phyloP scores from a whole-genome alignment of 2,329 filamentous ascomycete species.

The Epichloe amarillans region DNA sequence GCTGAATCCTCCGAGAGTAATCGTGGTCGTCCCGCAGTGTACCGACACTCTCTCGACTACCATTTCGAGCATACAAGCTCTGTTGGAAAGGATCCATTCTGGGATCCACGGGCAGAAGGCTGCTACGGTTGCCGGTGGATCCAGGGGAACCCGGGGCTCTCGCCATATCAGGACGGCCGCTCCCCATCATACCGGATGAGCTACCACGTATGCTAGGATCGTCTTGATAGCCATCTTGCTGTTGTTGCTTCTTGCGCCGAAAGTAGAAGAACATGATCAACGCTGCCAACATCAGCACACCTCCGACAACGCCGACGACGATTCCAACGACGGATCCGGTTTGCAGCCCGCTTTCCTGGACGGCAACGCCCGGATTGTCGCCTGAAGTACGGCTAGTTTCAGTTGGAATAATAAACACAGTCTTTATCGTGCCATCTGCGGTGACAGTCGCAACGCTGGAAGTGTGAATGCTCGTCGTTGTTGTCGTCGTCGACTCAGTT shows the following conservation, averaged over 20 bases:
- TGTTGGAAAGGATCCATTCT: slow-evolving; percentile 48
- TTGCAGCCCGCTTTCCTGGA: slow-evolving; percentile 19
- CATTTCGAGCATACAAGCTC: slow-evolving; percentile 42
- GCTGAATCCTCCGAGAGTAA: slow-evolving; percentile 47
- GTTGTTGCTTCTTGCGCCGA: slow-evolving; percentile 30
- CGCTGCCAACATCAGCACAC: slow-evolving; percentile 25
- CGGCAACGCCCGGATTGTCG: slow-evolving; percentile 6
- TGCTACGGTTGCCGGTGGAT: slow-evolving; percentile 35
- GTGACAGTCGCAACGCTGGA: slow-evolving; percentile 32
- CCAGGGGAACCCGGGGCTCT: slow-evolving; percentile 19
- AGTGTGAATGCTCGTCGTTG: slow-evolving; percentile 19
- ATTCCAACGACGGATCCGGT: slow-evolving; percentile 39
- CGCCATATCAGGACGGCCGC: slow-evolving; percentile 30
- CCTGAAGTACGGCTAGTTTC: slow-evolving; percentile 10
- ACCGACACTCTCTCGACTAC: slow-evolving; percentile 49
- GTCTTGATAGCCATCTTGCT: slow-evolving; percentile 28
- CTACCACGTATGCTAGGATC: slow-evolving; percentile 35
- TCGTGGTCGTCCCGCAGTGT: slow-evolving; percentile 53
- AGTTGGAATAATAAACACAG: slow-evolving; percentile 39
- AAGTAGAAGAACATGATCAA: slow-evolving; percentile 30
- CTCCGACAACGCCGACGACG: slow-evolving; percentile 35
- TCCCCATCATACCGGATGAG: slow-evolving; percentile 34
- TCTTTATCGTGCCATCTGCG: slow-evolving; percentile 36
- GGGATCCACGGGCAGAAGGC: slow-evolving; percentile 45
- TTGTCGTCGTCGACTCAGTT: not conserved